Percentiles rank a stretch among this genome's conserved stretches.
Evolutionary conservation across 83 land plant species (phyloP).

Genomic region (Isoetes engelmannii): DNA sequence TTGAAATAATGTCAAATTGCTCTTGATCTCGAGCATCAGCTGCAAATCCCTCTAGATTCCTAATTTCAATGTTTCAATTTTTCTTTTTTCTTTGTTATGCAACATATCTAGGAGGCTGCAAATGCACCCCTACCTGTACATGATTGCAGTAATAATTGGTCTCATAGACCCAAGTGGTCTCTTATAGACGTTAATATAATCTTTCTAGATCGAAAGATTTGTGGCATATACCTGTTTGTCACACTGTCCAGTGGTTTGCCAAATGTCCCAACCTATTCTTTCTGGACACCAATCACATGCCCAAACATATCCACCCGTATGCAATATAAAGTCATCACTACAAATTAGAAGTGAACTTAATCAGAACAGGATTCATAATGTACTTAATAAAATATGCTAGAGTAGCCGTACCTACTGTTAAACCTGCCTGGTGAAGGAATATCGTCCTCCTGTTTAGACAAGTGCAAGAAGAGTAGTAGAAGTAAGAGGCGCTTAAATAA

Average conservation of each 20-base stretch:
- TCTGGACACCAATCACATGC: constrained; percentile 94
- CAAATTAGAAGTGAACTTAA: constrained; percentile 8
- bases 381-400: not conserved
- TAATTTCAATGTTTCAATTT: not conserved
- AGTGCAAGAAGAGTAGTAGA: not conserved
- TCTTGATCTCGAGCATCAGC: too few relatives aligned
- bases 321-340: constrained; percentile 49
- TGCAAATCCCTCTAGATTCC: not conserved
- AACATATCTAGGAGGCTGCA: too few relatives aligned
- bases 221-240: not conserved
- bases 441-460: not conserved
- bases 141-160: too few relatives aligned
- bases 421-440: too few relatives aligned
- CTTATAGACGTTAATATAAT: too few relatives aligned
- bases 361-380: not conserved
- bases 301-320: constrained; percentile 87
- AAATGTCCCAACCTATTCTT: constrained; percentile 24
- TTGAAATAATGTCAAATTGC: too few relatives aligned
- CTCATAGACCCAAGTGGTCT: too few relatives aligned
- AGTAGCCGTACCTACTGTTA: too few relatives aligned
- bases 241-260: constrained; percentile 1
- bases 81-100: too few relatives aligned
- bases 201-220: not conserved
- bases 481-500: not conserved
- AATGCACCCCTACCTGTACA: too few relatives aligned